Evolutionary conservation across 305 asterid species (phyloP), one percentile per base, ranked within the genome.

Genomic region (Fraxinus dipetala): DNA sequence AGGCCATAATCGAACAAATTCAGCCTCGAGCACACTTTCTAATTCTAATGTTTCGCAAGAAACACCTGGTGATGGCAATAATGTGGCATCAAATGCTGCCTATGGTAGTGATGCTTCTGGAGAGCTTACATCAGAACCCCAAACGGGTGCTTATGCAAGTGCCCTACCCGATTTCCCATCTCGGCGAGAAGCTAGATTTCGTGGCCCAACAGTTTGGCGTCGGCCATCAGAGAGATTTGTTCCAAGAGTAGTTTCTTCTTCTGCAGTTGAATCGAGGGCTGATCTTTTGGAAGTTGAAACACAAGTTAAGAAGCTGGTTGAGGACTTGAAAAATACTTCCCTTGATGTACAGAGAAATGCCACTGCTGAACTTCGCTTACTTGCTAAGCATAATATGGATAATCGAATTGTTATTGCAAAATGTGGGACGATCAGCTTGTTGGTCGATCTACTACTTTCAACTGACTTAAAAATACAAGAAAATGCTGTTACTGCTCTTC

Each of bases 351-450:
- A 89, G 85, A 89, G 88, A 87, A 83, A 83, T 72, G 97, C 97
- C 76, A 90, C 97, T 20, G 85, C 88, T 26, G 93, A 91, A 84
- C 90, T 94, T 76, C 93, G 98, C 80, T 84, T 93, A 78, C 94
- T 94, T 81, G 97, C 98, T 28, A 94, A 91, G 91, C 95, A 93
- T 84, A 94, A 91, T 84, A 93, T 91, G 95, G 98, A 94, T 84
- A 93, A 94, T 80, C 95, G 97, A 75, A 89, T 93, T 72, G 89
- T 93, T 28, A 94, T 94, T 74, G 92, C 98, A 18, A 91, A 85
- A 83, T 90, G 93, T 31, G 98, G 97, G 79, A 90, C 94, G 80
- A 92, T 93, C 82, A 79, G 24, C 89, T 80, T 90, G 77, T 83
- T 94, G 87, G 97, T 94, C 78, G 31, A 79, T 75, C 91, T 94